Evolutionary conservation across 768 basidiomycete species (phyloP).

Genomic region (Lactarius vividus): DNA sequence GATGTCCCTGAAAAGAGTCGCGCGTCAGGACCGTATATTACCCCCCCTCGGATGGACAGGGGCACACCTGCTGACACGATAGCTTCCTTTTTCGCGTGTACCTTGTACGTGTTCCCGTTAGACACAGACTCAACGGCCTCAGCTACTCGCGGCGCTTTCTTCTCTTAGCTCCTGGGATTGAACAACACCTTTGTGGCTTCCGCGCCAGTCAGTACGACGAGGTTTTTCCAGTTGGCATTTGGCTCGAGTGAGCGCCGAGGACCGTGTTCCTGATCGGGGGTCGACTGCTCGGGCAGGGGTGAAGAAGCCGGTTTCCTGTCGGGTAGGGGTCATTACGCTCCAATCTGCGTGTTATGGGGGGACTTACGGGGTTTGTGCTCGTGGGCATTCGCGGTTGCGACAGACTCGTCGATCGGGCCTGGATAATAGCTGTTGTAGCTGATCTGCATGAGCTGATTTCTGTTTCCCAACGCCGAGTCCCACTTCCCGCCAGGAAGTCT

Average conservation of each 20-base stretch:
- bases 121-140: conserved; percentile 37
- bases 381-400: conserved; percentile 23
- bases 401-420: conserved; percentile 20
- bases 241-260: conserved; percentile 26
- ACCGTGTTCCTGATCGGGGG: conserved; percentile 24
- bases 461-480: conserved; percentile 9
- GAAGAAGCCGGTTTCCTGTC: conserved; percentile 25
- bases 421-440: conserved; percentile 27
- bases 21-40: neutral
- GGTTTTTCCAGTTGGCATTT: conserved; percentile 21
- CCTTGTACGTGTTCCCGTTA: conserved; percentile 32
- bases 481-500: conserved; percentile 15
- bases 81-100: conserved; percentile 41
- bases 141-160: conserved; percentile 30
- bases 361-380: conserved; percentile 23
- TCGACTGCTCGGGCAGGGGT: conserved; percentile 27
- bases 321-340: neutral
- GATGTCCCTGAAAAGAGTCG: conserved; percentile 34
- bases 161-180: conserved; percentile 3
- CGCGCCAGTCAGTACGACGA: conserved; percentile 24
- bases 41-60: too few relatives aligned
- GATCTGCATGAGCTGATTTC: conserved; percentile 22
- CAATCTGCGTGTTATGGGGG: neutral
- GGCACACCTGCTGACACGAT: conserved; percentile 36
- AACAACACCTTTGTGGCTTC: conserved; percentile 23